These are phyloP conservation scores for Apophysomyces variabilis DNA, from an alignment of 371 early-diverging fungal species.

Conservation along the genomic window DNA sequence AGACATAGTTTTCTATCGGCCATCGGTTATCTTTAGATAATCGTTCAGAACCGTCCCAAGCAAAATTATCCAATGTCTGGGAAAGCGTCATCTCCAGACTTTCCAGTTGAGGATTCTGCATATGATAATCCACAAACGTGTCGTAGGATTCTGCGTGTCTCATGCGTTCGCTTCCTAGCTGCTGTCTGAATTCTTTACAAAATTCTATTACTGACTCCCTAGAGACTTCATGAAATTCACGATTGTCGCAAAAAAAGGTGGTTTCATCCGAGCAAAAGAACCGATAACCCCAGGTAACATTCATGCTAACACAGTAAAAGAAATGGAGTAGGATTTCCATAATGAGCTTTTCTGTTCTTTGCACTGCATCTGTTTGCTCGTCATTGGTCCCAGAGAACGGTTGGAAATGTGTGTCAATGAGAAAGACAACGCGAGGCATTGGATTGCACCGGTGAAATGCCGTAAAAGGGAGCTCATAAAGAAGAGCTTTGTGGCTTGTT, in stretches of 20 bases:
- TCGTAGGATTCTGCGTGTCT: neutral
- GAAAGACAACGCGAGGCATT: slow-evolving; percentile 2
- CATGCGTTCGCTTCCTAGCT: neutral
- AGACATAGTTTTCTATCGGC: slow-evolving; percentile 7
- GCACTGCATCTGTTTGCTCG: neutral
- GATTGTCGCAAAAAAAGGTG: neutral
- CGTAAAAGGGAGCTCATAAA: neutral
- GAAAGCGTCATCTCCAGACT: slow-evolving; percentile 8
- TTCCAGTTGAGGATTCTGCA: slow-evolving; percentile 1
- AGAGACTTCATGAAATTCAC: neutral
- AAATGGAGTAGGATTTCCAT: slow-evolving; percentile 2
- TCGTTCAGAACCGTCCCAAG: neutral
- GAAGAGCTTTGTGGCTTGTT: neutral
- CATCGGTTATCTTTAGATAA: neutral
- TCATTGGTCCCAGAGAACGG: slow-evolving; percentile 3
- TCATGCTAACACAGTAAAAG: slow-evolving; percentile 3
- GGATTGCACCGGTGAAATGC: neutral
- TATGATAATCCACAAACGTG: neutral
- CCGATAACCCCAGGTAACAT: slow-evolving; percentile 7
- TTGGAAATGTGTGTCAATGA: neutral
- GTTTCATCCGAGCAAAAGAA: slow-evolving; percentile 1
- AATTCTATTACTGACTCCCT: neutral
- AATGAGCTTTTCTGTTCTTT: neutral
- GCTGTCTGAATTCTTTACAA: slow-evolving; percentile 3
- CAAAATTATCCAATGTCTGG: neutral